Percentiles rank a stretch among this genome's conserved stretches.
Conservation (phyloP, 192 early-diverging fungal species). For the Backusella westeae region DNA sequence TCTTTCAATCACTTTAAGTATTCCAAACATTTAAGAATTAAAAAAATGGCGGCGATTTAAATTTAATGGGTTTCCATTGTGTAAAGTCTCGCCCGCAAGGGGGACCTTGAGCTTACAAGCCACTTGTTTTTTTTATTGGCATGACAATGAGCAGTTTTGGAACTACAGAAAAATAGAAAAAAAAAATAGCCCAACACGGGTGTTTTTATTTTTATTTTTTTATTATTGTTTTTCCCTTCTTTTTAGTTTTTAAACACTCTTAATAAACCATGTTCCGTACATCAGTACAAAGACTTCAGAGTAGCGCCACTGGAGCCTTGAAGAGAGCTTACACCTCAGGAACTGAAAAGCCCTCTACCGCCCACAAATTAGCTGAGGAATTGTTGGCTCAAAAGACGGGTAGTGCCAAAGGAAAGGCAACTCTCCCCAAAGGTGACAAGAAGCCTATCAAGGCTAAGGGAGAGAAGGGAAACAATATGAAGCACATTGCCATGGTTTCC, state of each 20-base stretch:
- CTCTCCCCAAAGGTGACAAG: conserved; percentile 49
- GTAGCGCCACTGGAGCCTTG: not conserved
- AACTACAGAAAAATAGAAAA: conserved; percentile 5
- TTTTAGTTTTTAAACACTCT: not conserved
- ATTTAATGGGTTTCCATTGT: not conserved
- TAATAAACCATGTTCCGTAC: conserved; percentile 12
- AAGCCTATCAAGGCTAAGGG: conserved; percentile 48
- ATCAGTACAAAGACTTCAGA: not conserved
- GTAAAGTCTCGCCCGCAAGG: not conserved
- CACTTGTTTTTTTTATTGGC: not conserved
- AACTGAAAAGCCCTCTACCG: conserved; percentile 15
- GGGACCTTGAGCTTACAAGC: not conserved
- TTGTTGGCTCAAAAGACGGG: conserved; percentile 43
- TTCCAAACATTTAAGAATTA: too few relatives aligned
- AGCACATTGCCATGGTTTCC: conserved; percentile 35
- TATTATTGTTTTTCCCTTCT: not conserved
- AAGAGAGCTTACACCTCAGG: conserved; percentile 14
- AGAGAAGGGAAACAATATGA: conserved; percentile 37
- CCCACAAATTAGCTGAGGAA: conserved; percentile 42
- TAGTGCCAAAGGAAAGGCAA: conserved; percentile 34
- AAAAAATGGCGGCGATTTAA: not conserved
- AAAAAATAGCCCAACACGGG: not conserved
- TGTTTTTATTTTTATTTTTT: not conserved
- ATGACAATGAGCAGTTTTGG: not conserved
- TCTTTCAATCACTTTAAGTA: not conserved